Conservation (phyloP, 345 rosid species). For the Moringa oleifera region DNA sequence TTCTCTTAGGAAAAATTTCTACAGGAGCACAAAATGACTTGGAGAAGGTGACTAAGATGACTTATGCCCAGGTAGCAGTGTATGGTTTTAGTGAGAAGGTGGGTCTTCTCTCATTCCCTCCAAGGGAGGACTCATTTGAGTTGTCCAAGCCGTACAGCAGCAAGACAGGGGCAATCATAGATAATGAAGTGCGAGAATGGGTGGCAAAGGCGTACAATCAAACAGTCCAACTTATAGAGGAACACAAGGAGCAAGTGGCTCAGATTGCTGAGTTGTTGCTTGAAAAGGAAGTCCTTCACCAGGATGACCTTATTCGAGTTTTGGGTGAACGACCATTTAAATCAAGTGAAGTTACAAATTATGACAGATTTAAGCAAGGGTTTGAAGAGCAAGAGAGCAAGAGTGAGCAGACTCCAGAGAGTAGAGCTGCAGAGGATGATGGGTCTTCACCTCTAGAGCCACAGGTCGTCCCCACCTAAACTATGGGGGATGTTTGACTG, state of each 20-base stretch:
- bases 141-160: conserved; percentile 87
- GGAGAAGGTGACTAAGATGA: conserved; percentile 95
- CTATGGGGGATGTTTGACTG: conserved; percentile 3
- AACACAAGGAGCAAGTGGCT: conserved; percentile 77
- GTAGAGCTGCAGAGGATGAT: conserved; percentile 39
- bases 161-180: conserved; percentile 83
- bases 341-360: conserved; percentile 55
- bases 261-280: conserved; percentile 78
- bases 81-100: conserved; percentile 97
- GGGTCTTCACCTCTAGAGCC: conserved; percentile 56
- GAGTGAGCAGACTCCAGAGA: conserved; percentile 21
- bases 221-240: conserved; percentile 55
- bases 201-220: conserved; percentile 63
- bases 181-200: conserved; percentile 85
- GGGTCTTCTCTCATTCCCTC: conserved; percentile 94
- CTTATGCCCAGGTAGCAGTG: conserved; percentile 92
- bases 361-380: conserved; percentile 72
- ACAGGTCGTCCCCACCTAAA: conserved; percentile 56
- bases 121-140: conserved; percentile 61
- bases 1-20: conserved; percentile 79
- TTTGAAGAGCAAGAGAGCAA: conserved; percentile 43
- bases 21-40: conserved; percentile 95
- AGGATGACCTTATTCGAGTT: conserved; percentile 59
- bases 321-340: conserved; percentile 87
- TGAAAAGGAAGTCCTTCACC: conserved; percentile 86